phyloP scores from a whole-genome alignment of 2,329 filamentous ascomycete genomes.

The Aspergillus transmontanensis region DNA sequence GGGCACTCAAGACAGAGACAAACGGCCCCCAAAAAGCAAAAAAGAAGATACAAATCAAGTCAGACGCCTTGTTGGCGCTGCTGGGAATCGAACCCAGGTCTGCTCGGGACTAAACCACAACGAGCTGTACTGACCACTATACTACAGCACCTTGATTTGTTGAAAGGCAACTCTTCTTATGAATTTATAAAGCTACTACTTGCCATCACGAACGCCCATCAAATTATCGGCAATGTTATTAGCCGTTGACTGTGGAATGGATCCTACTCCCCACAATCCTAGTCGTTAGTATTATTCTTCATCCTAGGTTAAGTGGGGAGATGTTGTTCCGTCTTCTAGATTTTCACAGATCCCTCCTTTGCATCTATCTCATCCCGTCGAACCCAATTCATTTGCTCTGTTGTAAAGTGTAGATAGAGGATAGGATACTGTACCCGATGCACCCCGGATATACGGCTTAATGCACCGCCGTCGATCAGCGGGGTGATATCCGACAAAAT shows the following conservation, averaged over 20 bases:
- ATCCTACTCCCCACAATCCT: background rate
- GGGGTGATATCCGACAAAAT: background rate
- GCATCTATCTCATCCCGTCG: background rate
- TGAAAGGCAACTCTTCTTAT: background rate
- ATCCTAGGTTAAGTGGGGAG: background rate
- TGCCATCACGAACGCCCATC: accelerated
- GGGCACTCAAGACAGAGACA: too few species aligned
- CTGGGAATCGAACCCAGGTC: slow-evolving; percentile 30
- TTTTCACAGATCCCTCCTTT: background rate
- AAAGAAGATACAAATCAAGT: slow-evolving; percentile 17
- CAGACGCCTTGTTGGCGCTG: slow-evolving; percentile 22
- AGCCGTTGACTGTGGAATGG: background rate
- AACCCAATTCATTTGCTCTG: accelerated
- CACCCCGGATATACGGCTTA: background rate
- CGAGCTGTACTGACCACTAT: slow-evolving; percentile 27
- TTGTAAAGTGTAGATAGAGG: background rate
- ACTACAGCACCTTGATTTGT: slow-evolving; percentile 28
- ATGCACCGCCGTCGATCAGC: background rate
- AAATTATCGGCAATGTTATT: background rate
- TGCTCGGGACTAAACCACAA: slow-evolving; percentile 25
- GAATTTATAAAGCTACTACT: background rate
- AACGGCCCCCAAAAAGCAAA: background rate
- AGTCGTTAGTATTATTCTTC: background rate
- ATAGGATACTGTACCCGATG: background rate
- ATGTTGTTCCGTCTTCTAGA: background rate